Evolutionary conservation across 106 monocot species (phyloP).

Genomic region (Agapanthus africanus): DNA sequence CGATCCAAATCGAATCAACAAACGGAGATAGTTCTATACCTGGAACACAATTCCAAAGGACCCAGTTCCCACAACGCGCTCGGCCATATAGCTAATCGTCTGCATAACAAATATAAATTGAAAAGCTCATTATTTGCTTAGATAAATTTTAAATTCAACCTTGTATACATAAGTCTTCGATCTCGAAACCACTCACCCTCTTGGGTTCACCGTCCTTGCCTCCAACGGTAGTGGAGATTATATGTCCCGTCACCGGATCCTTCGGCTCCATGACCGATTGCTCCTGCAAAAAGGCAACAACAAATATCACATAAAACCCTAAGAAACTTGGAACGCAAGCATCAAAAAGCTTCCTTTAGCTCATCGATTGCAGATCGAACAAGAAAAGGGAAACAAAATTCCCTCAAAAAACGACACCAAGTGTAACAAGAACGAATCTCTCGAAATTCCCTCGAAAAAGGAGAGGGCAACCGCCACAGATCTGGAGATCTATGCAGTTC

Average conservation of each 20-base stretch:
- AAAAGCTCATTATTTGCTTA: neutral
- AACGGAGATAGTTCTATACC: constrained; percentile 17
- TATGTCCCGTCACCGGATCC: constrained; percentile 66
- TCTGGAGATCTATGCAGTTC: too few species aligned
- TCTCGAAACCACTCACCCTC: constrained; percentile 24
- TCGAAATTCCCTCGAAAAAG: too few species aligned
- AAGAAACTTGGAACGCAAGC: too few species aligned
- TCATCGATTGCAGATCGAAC: too few species aligned
- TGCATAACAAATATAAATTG: constrained; percentile 10
- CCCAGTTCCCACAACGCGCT: constrained; percentile 58
- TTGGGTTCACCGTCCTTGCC: constrained; percentile 85
- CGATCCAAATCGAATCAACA: too few species aligned
- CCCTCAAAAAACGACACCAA: too few species aligned
- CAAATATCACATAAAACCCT: too few species aligned
- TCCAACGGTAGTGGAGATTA: constrained; percentile 76
- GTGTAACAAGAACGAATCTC: too few species aligned
- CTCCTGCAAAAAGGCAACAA: too few species aligned
- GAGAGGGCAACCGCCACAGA: too few species aligned
- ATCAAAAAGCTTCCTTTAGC: too few species aligned
- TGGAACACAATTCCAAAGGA: constrained; percentile 67
- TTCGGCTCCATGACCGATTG: constrained; percentile 41
- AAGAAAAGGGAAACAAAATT: too few species aligned
- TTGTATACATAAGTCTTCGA: neutral
- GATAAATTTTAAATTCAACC: neutral
- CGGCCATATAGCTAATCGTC: constrained; percentile 71